Evolutionary conservation across 352 stramenopile species (phyloP).

Genomic region (Albugo laibachii): DNA sequence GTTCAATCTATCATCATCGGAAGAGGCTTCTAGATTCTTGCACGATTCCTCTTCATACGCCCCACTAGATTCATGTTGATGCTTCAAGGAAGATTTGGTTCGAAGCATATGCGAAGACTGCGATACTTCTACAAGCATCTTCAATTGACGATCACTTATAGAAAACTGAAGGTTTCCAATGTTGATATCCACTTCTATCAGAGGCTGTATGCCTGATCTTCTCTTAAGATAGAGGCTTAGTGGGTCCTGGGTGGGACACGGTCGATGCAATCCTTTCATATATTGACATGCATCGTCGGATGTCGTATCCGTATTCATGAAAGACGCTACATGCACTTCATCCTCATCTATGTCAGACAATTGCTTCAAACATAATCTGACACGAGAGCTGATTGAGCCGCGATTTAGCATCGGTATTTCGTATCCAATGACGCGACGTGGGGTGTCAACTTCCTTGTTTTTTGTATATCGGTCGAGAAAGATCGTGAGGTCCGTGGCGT

Average conservation of each 20-base stretch:
- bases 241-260: not conserved
- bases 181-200: conserved; percentile 52
- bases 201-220: conserved; percentile 12
- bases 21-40: not conserved
- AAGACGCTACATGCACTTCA: too few species aligned
- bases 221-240: not conserved
- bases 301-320: too few species aligned
- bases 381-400: conserved; percentile 39
- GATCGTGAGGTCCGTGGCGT: conserved; percentile 61
- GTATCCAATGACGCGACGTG: conserved; percentile 58
- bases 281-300: too few species aligned
- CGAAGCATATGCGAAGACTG: conserved; percentile 5
- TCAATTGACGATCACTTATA: conserved; percentile 56
- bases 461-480: conserved; percentile 65
- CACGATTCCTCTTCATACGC: not conserved
- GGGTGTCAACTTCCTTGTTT: conserved; percentile 13
- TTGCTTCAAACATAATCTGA: conserved; percentile 1
- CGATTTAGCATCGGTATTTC: conserved; percentile 57
- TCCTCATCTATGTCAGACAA: too few species aligned
- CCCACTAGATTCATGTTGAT: not conserved
- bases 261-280: not conserved
- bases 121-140: conserved; percentile 51
- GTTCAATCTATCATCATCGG: conserved; percentile 5
- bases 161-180: conserved; percentile 53
- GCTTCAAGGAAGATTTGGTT: not conserved